Evolutionary conservation across 2,329 filamentous ascomycete species (phyloP).

Genomic region (Clarireedia homoeocarpa): DNA sequence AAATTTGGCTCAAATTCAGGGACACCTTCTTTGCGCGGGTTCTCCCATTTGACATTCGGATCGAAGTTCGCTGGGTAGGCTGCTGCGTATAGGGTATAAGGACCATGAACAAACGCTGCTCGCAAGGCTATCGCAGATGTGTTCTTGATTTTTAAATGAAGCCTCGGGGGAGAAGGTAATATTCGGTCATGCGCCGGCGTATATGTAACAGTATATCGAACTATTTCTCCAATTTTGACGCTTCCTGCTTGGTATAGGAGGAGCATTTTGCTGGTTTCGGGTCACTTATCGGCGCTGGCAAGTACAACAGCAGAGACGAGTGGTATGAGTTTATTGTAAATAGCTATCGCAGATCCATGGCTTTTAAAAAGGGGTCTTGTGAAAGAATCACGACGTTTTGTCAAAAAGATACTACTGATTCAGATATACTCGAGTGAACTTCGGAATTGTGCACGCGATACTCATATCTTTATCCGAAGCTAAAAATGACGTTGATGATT

Average conservation of each 20-base stretch:
- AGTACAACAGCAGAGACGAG: background rate
- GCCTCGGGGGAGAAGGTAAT: conserved; percentile 70
- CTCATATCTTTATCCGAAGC: background rate
- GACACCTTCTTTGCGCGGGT: conserved; percentile 61
- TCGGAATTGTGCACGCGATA: background rate
- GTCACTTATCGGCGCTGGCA: background rate
- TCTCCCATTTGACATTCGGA: conserved; percentile 69
- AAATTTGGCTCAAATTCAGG: conserved; percentile 95
- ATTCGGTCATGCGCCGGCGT: conserved; percentile 84
- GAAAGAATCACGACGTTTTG: background rate
- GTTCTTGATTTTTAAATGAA: conserved; percentile 86
- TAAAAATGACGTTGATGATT: too few species aligned
- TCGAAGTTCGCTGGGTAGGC: conserved; percentile 79
- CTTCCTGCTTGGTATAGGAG: conserved; percentile 84
- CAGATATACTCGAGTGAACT: too few species aligned
- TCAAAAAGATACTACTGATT: background rate
- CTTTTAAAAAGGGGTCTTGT: background rate
- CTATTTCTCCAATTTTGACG: conserved; percentile 89
- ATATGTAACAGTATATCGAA: conserved; percentile 89
- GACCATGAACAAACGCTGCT: conserved; percentile 92
- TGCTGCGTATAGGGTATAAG: conserved; percentile 82
- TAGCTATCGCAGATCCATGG: background rate
- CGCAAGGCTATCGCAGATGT: conserved; percentile 83
- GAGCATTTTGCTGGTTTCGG: conserved; percentile 54
- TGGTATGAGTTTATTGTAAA: too few species aligned